Evolutionary conservation across 305 asterid genomes (phyloP), one percentile per base, ranked within the genome.

Genomic region (Fraxinus xanthoxyloides): DNA sequence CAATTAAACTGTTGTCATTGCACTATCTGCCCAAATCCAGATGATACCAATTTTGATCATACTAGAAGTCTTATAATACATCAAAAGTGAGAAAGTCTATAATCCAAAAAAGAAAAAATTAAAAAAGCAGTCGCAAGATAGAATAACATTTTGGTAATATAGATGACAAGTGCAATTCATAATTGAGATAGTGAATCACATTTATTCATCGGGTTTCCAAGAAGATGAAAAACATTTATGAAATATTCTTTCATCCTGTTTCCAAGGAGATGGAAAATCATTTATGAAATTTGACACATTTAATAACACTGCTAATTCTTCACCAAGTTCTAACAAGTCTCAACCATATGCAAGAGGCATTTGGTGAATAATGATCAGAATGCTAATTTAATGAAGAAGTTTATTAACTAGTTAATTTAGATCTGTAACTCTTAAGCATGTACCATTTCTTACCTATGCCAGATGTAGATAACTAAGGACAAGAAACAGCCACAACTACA

Each of bases 71-170:
- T 24, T 48, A 51, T 2, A 19, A 63, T 7, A 75, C 35, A 8
- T 26, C 34, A 72, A 24, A 59, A n/a, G 10, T 40, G 75, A 65
- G 40, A 28, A 30, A 69, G 38, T 28, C 21, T 10, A 69, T 0
- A 28, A 69, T 69, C 23, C 7, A 28, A 69, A 69, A 28, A 15
- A 61, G 17, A 24, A 9, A 69, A 59, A 72, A 72, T 80, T 32
- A 78, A 70, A 35, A 19, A 17, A 51, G 34, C 77, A 67, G 31
- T 35, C 15, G 19, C 19, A 56, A 19, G 75, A 67, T 7, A 3
- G 36, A 69, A 69, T 69, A 70, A n/a, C 31, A 17, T 61, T 81
- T 54, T 10, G 31, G 77, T 65, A 79, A 87, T 59, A 26, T 13
- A 75, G 23, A 75, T 48, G 80, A 15, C 61, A 80, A 77, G 48